A percentile compares a stretch with the other conserved stretches of the same genome.
phyloP scores from a whole-genome alignment of 106 monocot species.

The Dendrobium nobile region DNA sequence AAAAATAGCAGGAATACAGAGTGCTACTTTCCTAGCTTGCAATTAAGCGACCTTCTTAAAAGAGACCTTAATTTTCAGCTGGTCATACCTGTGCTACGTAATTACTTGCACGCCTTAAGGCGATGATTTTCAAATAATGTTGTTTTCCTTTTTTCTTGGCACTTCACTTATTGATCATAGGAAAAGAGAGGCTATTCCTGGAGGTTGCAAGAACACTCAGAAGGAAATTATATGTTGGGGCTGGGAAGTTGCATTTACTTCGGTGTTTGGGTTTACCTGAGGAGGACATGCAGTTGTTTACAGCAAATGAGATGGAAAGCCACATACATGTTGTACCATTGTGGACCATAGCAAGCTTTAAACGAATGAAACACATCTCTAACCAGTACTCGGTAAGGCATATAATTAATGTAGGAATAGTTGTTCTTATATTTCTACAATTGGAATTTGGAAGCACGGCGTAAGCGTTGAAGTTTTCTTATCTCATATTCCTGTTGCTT shows the following conservation, averaged over 20 bases:
- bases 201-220: conserved; percentile 72
- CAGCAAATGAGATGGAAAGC: conserved; percentile 82
- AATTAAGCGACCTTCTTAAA: neutral
- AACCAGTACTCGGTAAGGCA: conserved; percentile 72
- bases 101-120: neutral
- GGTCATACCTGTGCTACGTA: neutral
- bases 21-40: neutral
- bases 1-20: neutral
- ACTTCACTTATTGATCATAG: conserved; percentile 22
- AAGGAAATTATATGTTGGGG: conserved; percentile 80
- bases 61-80: neutral
- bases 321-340: conserved; percentile 92
- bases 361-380: conserved; percentile 80
- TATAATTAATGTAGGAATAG: neutral
- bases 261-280: conserved; percentile 61
- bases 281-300: conserved; percentile 90
- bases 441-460: neutral
- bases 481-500: conserved; percentile 4
- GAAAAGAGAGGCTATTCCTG: conserved; percentile 86
- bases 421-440: neutral
- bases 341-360: conserved; percentile 98
- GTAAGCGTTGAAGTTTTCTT: neutral
- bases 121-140: neutral
- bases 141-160: neutral
- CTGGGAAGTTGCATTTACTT: conserved; percentile 63